A percentile compares a stretch with the other conserved stretches of the same genome.
These are phyloP conservation scores for Microbotryum scabiosae DNA, from an alignment of 1,284 basidiomycete genomes.

Conservation along the genomic window DNA sequence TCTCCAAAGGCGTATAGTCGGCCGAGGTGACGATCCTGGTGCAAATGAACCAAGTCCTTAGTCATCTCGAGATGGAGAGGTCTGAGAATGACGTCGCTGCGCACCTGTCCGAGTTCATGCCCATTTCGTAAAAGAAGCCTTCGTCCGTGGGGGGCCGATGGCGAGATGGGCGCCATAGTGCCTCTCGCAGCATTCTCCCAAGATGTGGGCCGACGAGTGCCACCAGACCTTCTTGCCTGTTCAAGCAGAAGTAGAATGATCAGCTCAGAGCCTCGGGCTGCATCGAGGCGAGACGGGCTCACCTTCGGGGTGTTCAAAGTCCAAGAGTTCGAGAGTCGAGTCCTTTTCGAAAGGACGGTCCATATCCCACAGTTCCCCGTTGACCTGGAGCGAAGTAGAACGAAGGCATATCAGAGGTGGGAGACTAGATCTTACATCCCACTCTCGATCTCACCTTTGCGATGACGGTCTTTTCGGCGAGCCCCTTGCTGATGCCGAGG, in stretches of 20 bases:
- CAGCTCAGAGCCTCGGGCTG: not conserved
- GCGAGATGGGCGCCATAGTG: constrained; percentile 97
- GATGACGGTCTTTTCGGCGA: constrained; percentile 85
- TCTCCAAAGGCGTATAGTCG: constrained; percentile 86
- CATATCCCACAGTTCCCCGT: constrained; percentile 88
- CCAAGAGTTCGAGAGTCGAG: constrained; percentile 73
- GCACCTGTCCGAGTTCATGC: constrained; percentile 51
- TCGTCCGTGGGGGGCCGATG: constrained; percentile 97
- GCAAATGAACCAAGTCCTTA: not conserved
- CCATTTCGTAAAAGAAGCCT: constrained; percentile 99
- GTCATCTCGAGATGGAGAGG: constrained; percentile 2
- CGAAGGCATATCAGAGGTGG: not conserved
- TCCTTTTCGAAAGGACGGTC: constrained; percentile 82
- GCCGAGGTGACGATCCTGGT: constrained; percentile 60
- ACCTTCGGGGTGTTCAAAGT: constrained; percentile 94
- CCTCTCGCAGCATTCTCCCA: constrained; percentile 94
- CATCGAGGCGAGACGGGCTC: constrained; percentile 22
- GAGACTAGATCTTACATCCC: not conserved
- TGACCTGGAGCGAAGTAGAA: constrained; percentile 50
- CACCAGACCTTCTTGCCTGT: constrained; percentile 92
- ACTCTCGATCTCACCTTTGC: constrained; percentile 58
- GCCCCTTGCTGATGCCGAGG: constrained; percentile 72
- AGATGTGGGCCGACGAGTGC: constrained; percentile 97
- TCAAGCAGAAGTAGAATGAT: not conserved
- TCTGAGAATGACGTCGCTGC: constrained; percentile 13